Evolutionary conservation across 345 rosid genomes (phyloP), one percentile per base, ranked within the genome.

Genomic region (Lumnitzera littorea): DNA sequence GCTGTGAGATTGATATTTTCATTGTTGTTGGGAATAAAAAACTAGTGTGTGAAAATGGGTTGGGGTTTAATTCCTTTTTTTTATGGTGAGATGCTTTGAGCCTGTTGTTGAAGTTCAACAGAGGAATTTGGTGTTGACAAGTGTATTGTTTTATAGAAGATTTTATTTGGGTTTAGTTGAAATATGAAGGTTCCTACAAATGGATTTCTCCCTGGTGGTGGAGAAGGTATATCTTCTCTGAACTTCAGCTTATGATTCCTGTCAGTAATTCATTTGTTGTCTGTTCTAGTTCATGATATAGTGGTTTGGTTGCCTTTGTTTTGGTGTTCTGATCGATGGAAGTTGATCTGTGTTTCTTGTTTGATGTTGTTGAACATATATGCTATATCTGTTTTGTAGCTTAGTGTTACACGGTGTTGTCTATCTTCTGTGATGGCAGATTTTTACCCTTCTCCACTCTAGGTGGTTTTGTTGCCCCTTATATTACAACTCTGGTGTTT

Each of bases 161-260:
- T 6, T 9, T 36, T 9, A 36, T 36, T 36, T 36, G 43, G 43
- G 43, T 36, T 36, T 36, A 36, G 11, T 36, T 36, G 43, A 57
- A 79, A 58, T 80, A 94, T 94, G 99, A 94, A 89, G 91, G 77
- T 82, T 80, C 88, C 88, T 66, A 63, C 95, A 63, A 89, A 84
- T 87, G 99, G 95, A 25, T 79, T 76, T 52, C 48, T 83, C 69
- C 66, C 89, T 10, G 87, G 75, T 69, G 72, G 84, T 55, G 73
- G 72, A 43, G 96, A 89, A 87, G 99, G 99, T 94, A 61, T 48
- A 75, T 48, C 54, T 24, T 62, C 51, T 67, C 31, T 47, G 55
- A 52, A 61, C 10, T 36, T 12, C 2, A 49, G 46, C 56, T 46
- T 48, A 47, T 14, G 50, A 46, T 12, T 57, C 16, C 43, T 56